A percentile compares a stretch with the other conserved stretches of the same genome.
These are phyloP conservation scores for Scalesia atractyloides DNA, from an alignment of 129 eudicot genomes.

Conservation along the genomic window DNA sequence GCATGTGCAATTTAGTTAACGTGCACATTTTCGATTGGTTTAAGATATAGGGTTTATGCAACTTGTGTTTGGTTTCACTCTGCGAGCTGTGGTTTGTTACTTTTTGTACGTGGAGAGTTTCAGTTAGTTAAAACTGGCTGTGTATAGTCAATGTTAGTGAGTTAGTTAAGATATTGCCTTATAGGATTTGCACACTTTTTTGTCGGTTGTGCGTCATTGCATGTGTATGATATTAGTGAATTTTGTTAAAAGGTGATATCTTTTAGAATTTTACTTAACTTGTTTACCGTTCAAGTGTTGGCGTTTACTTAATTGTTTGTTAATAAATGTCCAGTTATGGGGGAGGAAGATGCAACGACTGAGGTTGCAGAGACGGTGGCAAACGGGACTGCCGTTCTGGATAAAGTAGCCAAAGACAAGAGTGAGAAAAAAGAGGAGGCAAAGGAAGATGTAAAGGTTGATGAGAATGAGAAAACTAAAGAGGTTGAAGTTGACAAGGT, in stretches of 20 bases:
- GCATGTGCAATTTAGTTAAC: neutral
- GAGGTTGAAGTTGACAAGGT: conserved; percentile 46
- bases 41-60: conserved; percentile 5
- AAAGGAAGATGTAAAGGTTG: conserved; percentile 46
- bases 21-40: neutral
- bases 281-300: conserved; percentile 22
- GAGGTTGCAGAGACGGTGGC: conserved; percentile 47
- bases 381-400: conserved; percentile 45
- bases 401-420: conserved; percentile 38
- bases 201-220: conserved; percentile 4
- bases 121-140: conserved; percentile 15
- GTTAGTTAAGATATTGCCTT: neutral
- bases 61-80: neutral
- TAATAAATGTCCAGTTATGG: conserved; percentile 44
- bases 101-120: conserved; percentile 1
- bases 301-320: conserved; percentile 23
- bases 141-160: neutral
- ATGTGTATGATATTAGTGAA: neutral
- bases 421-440: conserved; percentile 52
- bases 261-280: neutral
- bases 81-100: neutral
- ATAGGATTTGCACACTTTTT: neutral
- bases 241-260: neutral
- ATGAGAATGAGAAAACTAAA: conserved; percentile 33
- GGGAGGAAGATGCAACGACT: conserved; percentile 54